Evolutionary conservation across 208 protist genomes (phyloP).

Genomic region (Wallacemonas rigidus): DNA sequence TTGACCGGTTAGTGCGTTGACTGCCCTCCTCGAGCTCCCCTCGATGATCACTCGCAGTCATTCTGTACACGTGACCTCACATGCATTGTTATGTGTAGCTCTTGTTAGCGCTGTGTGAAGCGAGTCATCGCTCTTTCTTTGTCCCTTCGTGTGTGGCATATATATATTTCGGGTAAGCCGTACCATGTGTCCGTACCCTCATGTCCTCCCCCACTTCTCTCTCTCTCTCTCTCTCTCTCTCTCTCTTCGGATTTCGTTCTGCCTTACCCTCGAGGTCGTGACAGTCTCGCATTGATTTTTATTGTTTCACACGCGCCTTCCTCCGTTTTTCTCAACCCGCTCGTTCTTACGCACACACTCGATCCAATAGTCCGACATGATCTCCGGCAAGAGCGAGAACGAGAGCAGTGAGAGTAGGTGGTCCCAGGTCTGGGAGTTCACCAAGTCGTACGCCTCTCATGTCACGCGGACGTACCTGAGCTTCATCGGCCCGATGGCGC

Average conservation of each 20-base stretch:
- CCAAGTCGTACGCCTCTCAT: slow-evolving; percentile 56
- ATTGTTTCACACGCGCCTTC: not conserved
- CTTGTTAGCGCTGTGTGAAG: too few species aligned
- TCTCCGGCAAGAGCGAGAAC: slow-evolving; percentile 19
- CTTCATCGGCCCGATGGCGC: slow-evolving; percentile 52
- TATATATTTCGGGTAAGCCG: too few species aligned
- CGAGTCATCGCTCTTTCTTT: too few species aligned
- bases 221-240: not conserved
- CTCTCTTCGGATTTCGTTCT: not conserved
- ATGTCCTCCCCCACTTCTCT: not conserved
- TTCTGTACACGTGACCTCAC: too few species aligned
- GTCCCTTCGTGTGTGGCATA: too few species aligned
- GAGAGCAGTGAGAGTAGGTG: slow-evolving; percentile 22
- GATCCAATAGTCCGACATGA: slow-evolving; percentile 16
- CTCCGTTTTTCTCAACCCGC: not conserved
- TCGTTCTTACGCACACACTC: not conserved
- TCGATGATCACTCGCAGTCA: too few species aligned
- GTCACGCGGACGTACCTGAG: slow-evolving; percentile 50
- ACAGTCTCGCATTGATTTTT: not conserved
- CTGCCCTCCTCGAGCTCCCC: too few species aligned
- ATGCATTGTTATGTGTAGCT: too few species aligned
- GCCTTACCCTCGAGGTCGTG: not conserved
- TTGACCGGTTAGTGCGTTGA: too few species aligned
- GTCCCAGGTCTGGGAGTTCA: slow-evolving; percentile 34
- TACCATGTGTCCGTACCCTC: too few species aligned